Percentiles rank a stretch among this genome's conserved stretches.
These are phyloP conservation scores for Lenwebbia sp. DNA, from an alignment of 345 rosid genomes.

Conservation along the genomic window DNA sequence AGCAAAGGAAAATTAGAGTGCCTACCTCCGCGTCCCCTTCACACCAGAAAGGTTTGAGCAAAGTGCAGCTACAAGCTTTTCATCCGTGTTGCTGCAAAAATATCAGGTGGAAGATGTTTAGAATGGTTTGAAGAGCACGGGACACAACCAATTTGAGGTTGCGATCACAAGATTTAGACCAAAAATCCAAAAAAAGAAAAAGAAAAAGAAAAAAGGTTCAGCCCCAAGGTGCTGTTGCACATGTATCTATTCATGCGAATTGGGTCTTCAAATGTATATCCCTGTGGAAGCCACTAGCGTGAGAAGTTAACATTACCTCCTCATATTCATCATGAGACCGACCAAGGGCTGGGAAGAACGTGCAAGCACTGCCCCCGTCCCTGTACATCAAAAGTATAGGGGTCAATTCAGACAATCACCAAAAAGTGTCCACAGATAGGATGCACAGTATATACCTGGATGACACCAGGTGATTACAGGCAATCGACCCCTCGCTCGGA, in stretches of 20 bases:
- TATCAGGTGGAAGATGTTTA: background rate
- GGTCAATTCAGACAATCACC: background rate
- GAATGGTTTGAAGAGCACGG: background rate
- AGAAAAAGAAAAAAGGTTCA: background rate
- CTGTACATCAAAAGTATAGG: constrained; percentile 22
- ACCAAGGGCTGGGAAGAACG: constrained; percentile 97
- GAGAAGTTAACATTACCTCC: constrained; percentile 45
- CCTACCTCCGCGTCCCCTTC: constrained; percentile 42
- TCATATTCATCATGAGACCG: constrained; percentile 96
- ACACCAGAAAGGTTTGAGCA: constrained; percentile 53
- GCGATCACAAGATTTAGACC: background rate
- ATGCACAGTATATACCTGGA: constrained; percentile 44
- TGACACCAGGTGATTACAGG: constrained; percentile 96
- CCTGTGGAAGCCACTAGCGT: background rate
- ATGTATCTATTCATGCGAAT: background rate
- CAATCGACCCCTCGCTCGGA: constrained; percentile 80
- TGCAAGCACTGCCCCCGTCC: constrained; percentile 90
- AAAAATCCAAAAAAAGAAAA: background rate
- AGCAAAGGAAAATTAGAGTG: background rate
- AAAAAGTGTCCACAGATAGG: background rate
- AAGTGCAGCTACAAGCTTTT: constrained; percentile 89
- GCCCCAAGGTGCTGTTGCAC: background rate
- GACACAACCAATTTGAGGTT: background rate
- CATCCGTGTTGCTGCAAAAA: constrained; percentile 73
- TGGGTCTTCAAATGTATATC: background rate